Conservation (phyloP, 2,329 filamentous ascomycete species). For the Sphaceloma murrayae region DNA sequence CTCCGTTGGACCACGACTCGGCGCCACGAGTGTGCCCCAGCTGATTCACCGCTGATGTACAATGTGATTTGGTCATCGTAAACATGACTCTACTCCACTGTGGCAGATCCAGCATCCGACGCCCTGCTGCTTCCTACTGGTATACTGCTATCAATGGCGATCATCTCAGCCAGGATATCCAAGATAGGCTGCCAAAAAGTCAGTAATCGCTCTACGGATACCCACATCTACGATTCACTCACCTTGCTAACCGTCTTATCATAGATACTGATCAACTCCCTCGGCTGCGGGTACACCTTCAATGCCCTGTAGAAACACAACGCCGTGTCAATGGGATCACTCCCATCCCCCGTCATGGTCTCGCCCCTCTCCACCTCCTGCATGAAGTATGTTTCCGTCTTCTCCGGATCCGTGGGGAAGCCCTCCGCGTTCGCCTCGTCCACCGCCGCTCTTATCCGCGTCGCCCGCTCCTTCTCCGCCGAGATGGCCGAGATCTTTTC, state of each 20-base stretch:
- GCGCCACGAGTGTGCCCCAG: background rate
- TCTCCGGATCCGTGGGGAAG: slow-evolving; percentile 81
- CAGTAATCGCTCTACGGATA: slow-evolving; percentile 15
- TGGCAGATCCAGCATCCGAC: slow-evolving; percentile 24
- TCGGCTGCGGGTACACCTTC: slow-evolving; percentile 93
- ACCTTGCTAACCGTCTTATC: slow-evolving; percentile 98
- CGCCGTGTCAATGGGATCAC: slow-evolving; percentile 69
- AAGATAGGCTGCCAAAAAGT: slow-evolving; percentile 60
- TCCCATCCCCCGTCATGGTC: slow-evolving; percentile 66
- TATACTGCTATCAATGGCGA: slow-evolving; percentile 70
- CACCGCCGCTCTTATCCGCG: slow-evolving; percentile 64
- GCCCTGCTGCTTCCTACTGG: slow-evolving; percentile 24
- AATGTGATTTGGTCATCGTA: no score
- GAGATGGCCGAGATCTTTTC: slow-evolving; percentile 64
- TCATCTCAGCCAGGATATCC: slow-evolving; percentile 96
- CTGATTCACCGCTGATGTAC: no score
- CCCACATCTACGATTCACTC: slow-evolving; percentile 20
- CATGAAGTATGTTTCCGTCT: slow-evolving; percentile 95
- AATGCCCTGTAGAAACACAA: slow-evolving; percentile 96
- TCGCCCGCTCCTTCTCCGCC: slow-evolving; percentile 56
- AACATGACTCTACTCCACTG: slow-evolving; percentile 24
- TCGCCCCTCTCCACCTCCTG: slow-evolving; percentile 87
- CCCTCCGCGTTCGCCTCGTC: slow-evolving; percentile 80
- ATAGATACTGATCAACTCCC: slow-evolving; percentile 91
- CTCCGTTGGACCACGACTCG: slow-evolving; percentile 2